Percentiles rank a stretch among this genome's conserved stretches.
These are phyloP conservation scores for Entamoeba dispar DNA, from an alignment of 208 protist genomes.

Conservation along the genomic window DNA sequence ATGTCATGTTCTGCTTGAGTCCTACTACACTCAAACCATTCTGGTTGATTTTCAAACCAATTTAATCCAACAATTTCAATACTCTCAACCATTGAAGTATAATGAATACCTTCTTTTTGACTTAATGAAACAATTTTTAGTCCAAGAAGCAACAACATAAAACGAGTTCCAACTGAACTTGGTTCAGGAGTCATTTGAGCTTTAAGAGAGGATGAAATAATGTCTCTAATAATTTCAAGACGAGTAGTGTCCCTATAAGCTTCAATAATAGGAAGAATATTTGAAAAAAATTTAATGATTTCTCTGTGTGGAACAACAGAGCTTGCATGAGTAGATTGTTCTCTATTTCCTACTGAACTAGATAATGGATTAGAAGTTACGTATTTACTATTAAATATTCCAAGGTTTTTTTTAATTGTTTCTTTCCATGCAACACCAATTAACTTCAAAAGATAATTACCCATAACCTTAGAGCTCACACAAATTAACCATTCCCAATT, in stretches of 20 bases:
- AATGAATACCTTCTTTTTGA: background rate
- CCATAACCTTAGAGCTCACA: background rate
- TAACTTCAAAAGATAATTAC: background rate
- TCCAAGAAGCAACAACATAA: background rate
- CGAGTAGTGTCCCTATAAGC: background rate
- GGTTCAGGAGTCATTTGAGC: background rate
- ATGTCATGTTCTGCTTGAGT: background rate
- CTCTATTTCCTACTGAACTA: background rate
- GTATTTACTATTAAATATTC: background rate
- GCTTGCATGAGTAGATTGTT: background rate
- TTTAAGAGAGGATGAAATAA: background rate
- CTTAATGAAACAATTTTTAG: background rate
- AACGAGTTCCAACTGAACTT: background rate
- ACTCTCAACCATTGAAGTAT: background rate
- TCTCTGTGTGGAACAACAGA: background rate
- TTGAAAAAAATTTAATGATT: background rate
- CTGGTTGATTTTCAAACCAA: background rate
- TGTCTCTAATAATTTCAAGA: background rate
- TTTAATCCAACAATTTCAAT: background rate
- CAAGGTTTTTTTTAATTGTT: background rate
- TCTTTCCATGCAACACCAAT: background rate
- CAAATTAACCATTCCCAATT: background rate
- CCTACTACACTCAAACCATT: background rate
- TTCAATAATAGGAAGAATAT: background rate
- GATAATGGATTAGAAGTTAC: background rate